phyloP scores from a whole-genome alignment of 352 stramenopile species.

The Pythium brachiatum region DNA sequence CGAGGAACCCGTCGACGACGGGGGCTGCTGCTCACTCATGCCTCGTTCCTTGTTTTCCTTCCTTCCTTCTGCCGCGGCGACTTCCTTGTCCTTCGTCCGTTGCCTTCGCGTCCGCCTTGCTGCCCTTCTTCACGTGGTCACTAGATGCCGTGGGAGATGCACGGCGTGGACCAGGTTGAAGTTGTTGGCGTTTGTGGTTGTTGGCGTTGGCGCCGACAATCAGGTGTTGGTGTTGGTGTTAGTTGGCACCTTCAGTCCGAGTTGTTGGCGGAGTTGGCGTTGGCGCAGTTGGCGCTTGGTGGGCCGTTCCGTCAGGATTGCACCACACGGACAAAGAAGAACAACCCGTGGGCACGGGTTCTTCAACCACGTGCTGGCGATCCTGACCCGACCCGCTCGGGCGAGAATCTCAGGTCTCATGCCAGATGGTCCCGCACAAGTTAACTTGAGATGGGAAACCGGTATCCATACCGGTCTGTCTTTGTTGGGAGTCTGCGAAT shows the following conservation, averaged over 20 bases:
- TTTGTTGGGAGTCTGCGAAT: background rate
- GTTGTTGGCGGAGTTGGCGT: slow-evolving; percentile 16
- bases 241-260: background rate
- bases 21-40: slow-evolving; percentile 18
- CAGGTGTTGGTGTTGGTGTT: background rate
- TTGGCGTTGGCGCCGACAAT: background rate
- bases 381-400: background rate
- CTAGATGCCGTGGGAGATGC: too few species aligned
- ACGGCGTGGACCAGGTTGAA: background rate
- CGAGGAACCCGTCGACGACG: slow-evolving; percentile 1
- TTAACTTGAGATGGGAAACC: background rate
- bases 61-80: slow-evolving; percentile 1
- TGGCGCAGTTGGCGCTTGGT: slow-evolving; percentile 3
- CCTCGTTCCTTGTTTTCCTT: background rate
- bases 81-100: too few species aligned
- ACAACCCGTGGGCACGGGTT: background rate
- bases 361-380: background rate
- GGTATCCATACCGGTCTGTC: background rate
- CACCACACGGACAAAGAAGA: slow-evolving; percentile 10
- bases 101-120: background rate
- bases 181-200: background rate
- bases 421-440: background rate
- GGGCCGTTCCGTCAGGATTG: slow-evolving; percentile 12
- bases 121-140: too few species aligned
- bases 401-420: background rate